phyloP scores from a whole-genome alignment of 2,329 filamentous ascomycete species.

The Cryoendolithus antarcticus region DNA sequence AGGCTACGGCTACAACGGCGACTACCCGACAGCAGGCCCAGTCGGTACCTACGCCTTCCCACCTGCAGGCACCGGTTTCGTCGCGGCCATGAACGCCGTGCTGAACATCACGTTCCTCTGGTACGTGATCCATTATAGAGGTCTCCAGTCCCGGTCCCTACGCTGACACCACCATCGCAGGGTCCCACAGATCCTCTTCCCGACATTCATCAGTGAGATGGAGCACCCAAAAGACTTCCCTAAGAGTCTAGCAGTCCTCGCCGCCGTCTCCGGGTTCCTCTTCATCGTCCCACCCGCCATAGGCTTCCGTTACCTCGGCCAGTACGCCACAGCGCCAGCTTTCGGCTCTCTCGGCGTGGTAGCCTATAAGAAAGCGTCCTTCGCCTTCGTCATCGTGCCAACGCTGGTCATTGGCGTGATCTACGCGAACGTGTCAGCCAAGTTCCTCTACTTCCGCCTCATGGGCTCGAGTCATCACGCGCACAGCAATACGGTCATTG shows the following conservation, averaged over 20 bases:
- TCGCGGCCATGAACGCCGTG: slow-evolving; percentile 38
- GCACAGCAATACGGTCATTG: slow-evolving; percentile 35
- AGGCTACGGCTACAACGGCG: slow-evolving; percentile 33
- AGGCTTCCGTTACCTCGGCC: no score
- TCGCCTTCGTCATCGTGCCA: slow-evolving; percentile 51
- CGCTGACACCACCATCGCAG: slow-evolving; percentile 31
- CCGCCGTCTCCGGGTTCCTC: no score
- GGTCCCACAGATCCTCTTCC: slow-evolving; percentile 41
- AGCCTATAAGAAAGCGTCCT: slow-evolving; percentile 37
- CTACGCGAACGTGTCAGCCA: slow-evolving; percentile 64
- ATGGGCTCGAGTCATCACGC: slow-evolving; percentile 34
- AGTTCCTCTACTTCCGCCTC: slow-evolving; percentile 34
- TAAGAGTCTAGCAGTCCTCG: no score
- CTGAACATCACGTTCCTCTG: slow-evolving; percentile 26
- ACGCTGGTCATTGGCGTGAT: slow-evolving; percentile 80
- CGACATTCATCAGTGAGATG: slow-evolving; percentile 8
- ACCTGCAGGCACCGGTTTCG: slow-evolving; percentile 33
- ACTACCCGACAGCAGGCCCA: slow-evolving; percentile 31
- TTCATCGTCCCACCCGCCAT: no score
- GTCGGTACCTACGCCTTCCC: slow-evolving; percentile 39
- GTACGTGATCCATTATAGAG: not conserved
- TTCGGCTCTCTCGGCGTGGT: slow-evolving; percentile 35
- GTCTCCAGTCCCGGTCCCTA: not conserved
- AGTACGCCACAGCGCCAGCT: slow-evolving; percentile 28
- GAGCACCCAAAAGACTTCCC: no score